phyloP scores from a whole-genome alignment of 179 eudicot genomes.

The Camellia oleifera region DNA sequence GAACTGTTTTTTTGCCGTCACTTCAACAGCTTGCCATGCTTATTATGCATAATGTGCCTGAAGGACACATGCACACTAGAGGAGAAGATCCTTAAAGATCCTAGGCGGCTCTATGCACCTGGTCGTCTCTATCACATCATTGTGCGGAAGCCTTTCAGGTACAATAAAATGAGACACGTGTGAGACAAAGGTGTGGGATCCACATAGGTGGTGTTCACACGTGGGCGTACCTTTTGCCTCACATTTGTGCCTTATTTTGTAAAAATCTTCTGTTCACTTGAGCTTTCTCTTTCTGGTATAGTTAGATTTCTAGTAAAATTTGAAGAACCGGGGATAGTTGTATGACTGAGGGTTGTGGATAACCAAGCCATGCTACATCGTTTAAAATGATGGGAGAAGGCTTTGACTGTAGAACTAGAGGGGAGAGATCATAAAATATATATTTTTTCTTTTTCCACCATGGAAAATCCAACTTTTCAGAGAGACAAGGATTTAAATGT shows the following conservation, averaged over 20 bases:
- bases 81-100: constrained; percentile 77
- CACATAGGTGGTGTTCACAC: too few species aligned
- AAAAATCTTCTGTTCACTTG: too few species aligned
- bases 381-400: not conserved
- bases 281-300: constrained; percentile 57
- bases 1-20: constrained; percentile 21
- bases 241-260: too few species aligned
- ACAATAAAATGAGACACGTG: too few species aligned
- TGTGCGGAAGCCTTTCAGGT: constrained; percentile 82
- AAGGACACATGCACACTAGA: constrained; percentile 89
- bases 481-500: not conserved
- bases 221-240: too few species aligned
- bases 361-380: not conserved
- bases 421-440: not conserved
- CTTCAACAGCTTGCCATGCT: constrained; percentile 83
- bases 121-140: constrained; percentile 98
- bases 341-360: not conserved
- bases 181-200: too few species aligned
- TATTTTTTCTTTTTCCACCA: not conserved
- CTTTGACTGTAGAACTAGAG: not conserved
- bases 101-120: constrained; percentile 89
- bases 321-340: not conserved
- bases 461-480: not conserved
- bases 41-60: constrained; percentile 81
- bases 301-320: not conserved